Percentiles rank a stretch among this genome's conserved stretches.
Evolutionary conservation across 1,284 basidiomycete genomes (phyloP).

Genomic region (Malassezia slooffiae): DNA sequence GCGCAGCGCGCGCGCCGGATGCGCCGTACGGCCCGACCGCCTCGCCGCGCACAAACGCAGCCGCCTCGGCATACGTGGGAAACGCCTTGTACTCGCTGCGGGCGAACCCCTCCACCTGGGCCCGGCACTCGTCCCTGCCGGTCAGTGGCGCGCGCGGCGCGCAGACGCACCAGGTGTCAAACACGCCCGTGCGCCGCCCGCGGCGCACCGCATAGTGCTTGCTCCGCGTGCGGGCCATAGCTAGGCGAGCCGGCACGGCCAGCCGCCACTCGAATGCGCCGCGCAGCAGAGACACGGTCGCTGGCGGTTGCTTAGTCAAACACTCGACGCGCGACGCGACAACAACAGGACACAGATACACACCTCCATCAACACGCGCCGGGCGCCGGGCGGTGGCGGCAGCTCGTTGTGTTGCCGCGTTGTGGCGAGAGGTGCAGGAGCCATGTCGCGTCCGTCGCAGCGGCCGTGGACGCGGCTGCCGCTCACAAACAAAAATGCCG

Average conservation of each 20-base stretch:
- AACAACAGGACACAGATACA: too few relatives aligned
- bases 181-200: constrained; percentile 35
- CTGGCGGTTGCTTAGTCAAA: constrained; percentile 2
- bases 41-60: constrained; percentile 14
- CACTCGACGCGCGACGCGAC: neutral
- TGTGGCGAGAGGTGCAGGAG: neutral
- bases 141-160: too few relatives aligned
- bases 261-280: too few relatives aligned
- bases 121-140: constrained; percentile 52
- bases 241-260: too few relatives aligned
- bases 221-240: too few relatives aligned
- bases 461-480: constrained; percentile 10
- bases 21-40: neutral
- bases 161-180: constrained; percentile 26
- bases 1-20: neutral
- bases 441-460: constrained; percentile 10
- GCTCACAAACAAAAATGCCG: constrained; percentile 8
- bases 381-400: neutral
- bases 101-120: constrained; percentile 55
- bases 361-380: constrained; percentile 9
- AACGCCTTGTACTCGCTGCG: constrained; percentile 61
- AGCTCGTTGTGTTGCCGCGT: neutral
- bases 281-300: too few relatives aligned
- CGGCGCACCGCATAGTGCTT: constrained; percentile 28
- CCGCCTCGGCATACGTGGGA: constrained; percentile 52